Percentiles rank a stretch among this genome's conserved stretches.
These are phyloP conservation scores for Moesziomyces globuligerus DNA, from an alignment of 1,284 basidiomycete genomes.

Conservation along the genomic window DNA sequence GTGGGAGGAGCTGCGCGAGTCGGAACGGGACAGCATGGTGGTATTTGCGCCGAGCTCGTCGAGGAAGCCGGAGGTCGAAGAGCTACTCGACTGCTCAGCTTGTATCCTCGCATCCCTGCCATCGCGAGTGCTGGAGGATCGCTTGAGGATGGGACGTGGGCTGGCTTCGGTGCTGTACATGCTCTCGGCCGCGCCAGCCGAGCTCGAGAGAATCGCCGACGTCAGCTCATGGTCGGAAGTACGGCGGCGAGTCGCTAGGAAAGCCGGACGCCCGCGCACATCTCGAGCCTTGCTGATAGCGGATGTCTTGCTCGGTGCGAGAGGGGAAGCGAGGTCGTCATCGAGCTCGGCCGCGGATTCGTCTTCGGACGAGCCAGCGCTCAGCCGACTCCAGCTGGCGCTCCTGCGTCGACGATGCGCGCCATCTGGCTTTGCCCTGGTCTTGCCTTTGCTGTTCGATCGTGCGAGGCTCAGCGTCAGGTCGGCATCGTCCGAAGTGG, in stretches of 20 bases:
- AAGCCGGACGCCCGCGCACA: conserved; percentile 10
- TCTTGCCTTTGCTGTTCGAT: conserved; percentile 36
- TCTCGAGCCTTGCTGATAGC: background rate
- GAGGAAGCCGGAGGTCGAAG: conserved; percentile 11
- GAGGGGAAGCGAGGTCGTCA: conserved; percentile 5
- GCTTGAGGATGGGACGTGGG: conserved; percentile 43
- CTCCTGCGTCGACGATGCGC: conserved; percentile 13
- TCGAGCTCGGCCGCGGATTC: conserved; percentile 2
- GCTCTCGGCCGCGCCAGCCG: conserved; percentile 2
- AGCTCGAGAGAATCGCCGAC: conserved; percentile 1
- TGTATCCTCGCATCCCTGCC: conserved; percentile 23
- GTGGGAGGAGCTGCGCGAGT: conserved; percentile 42
- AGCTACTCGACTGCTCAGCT: conserved; percentile 10
- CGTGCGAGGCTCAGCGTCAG: conserved; percentile 35
- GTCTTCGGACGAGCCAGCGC: conserved; percentile 13
- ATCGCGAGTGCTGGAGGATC: conserved; percentile 28
- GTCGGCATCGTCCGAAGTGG: conserved; percentile 42
- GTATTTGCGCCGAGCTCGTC: conserved; percentile 32
- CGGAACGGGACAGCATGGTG: conserved; percentile 34
- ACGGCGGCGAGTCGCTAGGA: conserved; percentile 16
- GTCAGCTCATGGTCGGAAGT: conserved; percentile 30
- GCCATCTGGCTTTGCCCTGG: conserved; percentile 14
- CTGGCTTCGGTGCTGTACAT: conserved; percentile 16
- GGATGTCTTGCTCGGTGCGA: conserved; percentile 10
- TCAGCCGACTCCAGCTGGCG: conserved; percentile 26